A percentile compares a stretch with the other conserved stretches of the same genome.
Evolutionary conservation across 1,284 basidiomycete species (phyloP).

Genomic region (Entoloma clypeatum): DNA sequence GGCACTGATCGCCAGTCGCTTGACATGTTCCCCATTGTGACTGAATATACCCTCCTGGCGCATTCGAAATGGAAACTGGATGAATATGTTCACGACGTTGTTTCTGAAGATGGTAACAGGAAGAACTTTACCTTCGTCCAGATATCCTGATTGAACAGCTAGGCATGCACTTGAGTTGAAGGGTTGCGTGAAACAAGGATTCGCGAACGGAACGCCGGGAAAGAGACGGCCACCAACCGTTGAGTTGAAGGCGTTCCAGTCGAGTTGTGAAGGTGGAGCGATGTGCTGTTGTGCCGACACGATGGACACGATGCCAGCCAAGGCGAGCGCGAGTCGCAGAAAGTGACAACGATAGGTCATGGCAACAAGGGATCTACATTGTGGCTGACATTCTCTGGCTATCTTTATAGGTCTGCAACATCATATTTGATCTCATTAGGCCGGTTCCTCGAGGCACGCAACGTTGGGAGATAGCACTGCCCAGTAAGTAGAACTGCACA

Average conservation of each 20-base stretch:
- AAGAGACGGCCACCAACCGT: slow-evolving; percentile 23
- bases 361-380: too few relatives aligned
- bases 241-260: slow-evolving; percentile 20
- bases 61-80: slow-evolving; percentile 23
- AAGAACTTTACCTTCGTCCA: slow-evolving; percentile 25
- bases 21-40: slow-evolving; percentile 42
- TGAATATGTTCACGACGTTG: neutral
- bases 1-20: slow-evolving; percentile 31
- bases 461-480: too few relatives aligned
- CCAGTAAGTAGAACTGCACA: too few relatives aligned
- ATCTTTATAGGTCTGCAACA: too few relatives aligned
- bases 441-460: too few relatives aligned
- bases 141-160: slow-evolving; percentile 20
- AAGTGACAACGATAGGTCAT: too few relatives aligned
- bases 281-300: too few relatives aligned
- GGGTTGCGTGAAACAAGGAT: slow-evolving; percentile 25
- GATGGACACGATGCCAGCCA: too few relatives aligned
- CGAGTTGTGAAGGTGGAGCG: slow-evolving; percentile 6
- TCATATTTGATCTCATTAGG: too few relatives aligned
- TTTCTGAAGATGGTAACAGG: neutral
- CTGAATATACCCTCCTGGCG: slow-evolving; percentile 30
- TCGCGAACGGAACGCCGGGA: slow-evolving; percentile 23
- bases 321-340: too few relatives aligned
- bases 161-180: slow-evolving; percentile 24
- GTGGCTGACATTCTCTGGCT: too few relatives aligned